Evolutionary conservation across 768 basidiomycete genomes (phyloP).

Genomic region (Tubosaeta sp.): DNA sequence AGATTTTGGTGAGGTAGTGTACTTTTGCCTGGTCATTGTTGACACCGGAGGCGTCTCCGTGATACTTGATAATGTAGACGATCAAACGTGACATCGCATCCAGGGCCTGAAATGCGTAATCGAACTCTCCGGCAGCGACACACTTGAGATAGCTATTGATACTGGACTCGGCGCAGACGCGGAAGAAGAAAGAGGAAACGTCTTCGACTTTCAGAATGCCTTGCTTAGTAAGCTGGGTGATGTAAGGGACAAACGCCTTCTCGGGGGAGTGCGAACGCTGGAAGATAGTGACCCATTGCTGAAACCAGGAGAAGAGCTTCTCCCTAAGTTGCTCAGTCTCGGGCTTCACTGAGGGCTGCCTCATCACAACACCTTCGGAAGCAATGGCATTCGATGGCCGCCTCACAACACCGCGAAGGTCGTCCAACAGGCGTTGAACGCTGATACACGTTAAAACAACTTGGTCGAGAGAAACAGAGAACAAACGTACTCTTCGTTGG

Average conservation of each 20-base stretch:
- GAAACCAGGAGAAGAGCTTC: slow-evolving; percentile 76
- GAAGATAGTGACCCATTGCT: slow-evolving; percentile 95
- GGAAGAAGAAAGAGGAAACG: slow-evolving; percentile 95
- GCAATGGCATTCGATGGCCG: slow-evolving; percentile 37
- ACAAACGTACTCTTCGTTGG: slow-evolving; percentile 76
- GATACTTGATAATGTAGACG: slow-evolving; percentile 98
- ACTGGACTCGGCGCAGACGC: slow-evolving; percentile 93
- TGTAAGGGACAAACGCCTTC: slow-evolving; percentile 93
- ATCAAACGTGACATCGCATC: slow-evolving; percentile 95
- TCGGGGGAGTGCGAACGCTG: slow-evolving; percentile 88
- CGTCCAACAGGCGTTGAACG: slow-evolving; percentile 70
- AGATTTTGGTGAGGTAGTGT: slow-evolving; percentile 93
- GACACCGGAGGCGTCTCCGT: slow-evolving; percentile 89
- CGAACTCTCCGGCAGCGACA: slow-evolving; percentile 65
- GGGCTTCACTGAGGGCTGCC: slow-evolving; percentile 54
- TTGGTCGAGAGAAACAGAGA: neutral
- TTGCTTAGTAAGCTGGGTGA: slow-evolving; percentile 95
- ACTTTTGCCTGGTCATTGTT: slow-evolving; percentile 95
- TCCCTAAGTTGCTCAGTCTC: slow-evolving; percentile 74
- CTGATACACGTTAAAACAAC: slow-evolving; percentile 34
- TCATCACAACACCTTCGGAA: slow-evolving; percentile 34
- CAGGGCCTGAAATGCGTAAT: slow-evolving; percentile 83
- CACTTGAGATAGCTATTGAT: slow-evolving; percentile 84
- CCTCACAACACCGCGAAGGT: slow-evolving; percentile 67
- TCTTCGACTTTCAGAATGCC: slow-evolving; percentile 96